Evolutionary conservation across 257 asterid genomes (phyloP).

Genomic region (Thymus quinquecostatus): DNA sequence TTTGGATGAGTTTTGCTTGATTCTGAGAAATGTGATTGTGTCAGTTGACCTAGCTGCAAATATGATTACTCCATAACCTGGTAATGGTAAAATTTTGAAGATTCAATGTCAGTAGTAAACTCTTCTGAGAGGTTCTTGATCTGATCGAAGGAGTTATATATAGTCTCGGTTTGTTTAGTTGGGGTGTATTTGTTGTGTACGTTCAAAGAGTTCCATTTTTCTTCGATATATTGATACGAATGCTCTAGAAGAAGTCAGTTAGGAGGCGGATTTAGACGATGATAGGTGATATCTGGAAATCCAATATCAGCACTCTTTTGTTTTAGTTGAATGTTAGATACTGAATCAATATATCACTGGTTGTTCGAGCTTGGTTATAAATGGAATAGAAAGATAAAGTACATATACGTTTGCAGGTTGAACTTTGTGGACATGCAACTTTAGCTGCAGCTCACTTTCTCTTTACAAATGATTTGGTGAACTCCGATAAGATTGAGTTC

Average conservation of each 20-base stretch:
- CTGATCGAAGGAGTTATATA: too few species aligned
- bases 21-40: background rate
- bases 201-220: background rate
- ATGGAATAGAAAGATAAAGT: background rate
- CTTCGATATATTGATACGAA: background rate
- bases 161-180: too few species aligned
- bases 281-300: background rate
- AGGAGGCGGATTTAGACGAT: background rate
- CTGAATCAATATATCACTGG: background rate
- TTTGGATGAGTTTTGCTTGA: background rate
- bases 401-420: slow-evolving; percentile 48
- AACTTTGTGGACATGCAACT: slow-evolving; percentile 93
- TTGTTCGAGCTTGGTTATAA: slow-evolving; percentile 18
- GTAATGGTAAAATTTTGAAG: too few species aligned
- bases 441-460: slow-evolving; percentile 81
- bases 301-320: background rate
- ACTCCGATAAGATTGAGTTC: slow-evolving; percentile 65
- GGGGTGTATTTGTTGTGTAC: too few species aligned
- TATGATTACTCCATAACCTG: too few species aligned
- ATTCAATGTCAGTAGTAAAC: too few species aligned
- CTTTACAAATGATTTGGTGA: slow-evolving; percentile 51
- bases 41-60: background rate
- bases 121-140: too few species aligned
- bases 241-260: background rate
- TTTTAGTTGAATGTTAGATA: too few species aligned